Conservation (phyloP, 768 basidiomycete species). For the Agrocybe praecox region DNA sequence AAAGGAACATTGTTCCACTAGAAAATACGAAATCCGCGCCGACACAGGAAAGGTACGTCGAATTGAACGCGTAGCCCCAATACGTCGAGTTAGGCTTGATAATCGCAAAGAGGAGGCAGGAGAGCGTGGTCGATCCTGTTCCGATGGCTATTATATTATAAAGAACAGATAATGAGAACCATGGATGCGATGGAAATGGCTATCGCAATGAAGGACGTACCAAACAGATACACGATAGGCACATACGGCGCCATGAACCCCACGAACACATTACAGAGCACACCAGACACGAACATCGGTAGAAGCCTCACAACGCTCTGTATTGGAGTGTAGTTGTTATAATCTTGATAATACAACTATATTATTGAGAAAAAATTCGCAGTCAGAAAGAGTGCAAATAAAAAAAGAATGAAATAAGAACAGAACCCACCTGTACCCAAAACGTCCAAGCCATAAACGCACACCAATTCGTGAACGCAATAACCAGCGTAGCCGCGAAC, state of each 20-base stretch:
- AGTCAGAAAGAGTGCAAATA: not conserved
- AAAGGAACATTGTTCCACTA: constrained; percentile 73
- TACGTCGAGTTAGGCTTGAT: constrained; percentile 59
- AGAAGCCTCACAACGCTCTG: constrained; percentile 65
- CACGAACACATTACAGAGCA: constrained; percentile 65
- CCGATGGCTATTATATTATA: constrained; percentile 34
- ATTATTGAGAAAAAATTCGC: not conserved
- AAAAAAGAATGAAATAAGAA: not conserved
- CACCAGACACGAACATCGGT: constrained; percentile 71
- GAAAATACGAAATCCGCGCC: constrained; percentile 82
- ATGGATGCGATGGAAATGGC: no score
- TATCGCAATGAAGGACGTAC: constrained; percentile 41
- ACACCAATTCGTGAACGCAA: constrained; percentile 69
- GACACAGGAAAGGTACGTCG: constrained; percentile 62
- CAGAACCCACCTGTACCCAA: constrained; percentile 27
- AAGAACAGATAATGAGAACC: no score
- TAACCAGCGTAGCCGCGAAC: constrained; percentile 59
- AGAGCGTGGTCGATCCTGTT: constrained; percentile 56
- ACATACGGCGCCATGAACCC: constrained; percentile 59
- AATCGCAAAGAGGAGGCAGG: constrained; percentile 68
- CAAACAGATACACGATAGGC: constrained; percentile 56
- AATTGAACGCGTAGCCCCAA: constrained; percentile 80
- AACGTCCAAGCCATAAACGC: constrained; percentile 57
- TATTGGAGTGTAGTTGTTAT: constrained; percentile 53
- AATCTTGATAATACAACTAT: constrained; percentile 76